These are phyloP conservation scores for Lactarius akahatsu DNA, from an alignment of 768 basidiomycete species.

Conservation along the genomic window DNA sequence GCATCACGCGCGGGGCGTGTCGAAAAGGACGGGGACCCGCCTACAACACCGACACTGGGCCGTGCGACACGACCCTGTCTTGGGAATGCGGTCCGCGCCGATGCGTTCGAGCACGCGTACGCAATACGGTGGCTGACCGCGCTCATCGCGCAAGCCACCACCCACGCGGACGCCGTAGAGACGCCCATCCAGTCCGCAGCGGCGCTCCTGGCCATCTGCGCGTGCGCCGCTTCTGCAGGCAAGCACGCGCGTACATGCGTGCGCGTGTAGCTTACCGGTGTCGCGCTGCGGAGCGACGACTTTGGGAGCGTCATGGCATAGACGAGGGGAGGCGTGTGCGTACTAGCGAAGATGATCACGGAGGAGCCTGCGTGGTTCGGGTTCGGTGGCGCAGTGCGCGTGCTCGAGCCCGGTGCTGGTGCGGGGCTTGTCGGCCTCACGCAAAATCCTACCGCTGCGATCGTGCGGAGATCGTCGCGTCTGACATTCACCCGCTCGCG, in stretches of 20 bases:
- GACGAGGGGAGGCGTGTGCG: conserved; percentile 85
- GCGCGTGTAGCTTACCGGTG: conserved; percentile 57
- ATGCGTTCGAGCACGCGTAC: conserved; percentile 68
- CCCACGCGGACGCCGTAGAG: conserved; percentile 31
- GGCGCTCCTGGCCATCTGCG: conserved; percentile 50
- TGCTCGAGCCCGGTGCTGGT: conserved; percentile 58
- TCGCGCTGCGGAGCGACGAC: conserved; percentile 66
- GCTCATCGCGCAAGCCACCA: conserved; percentile 44
- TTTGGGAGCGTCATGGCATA: conserved; percentile 76
- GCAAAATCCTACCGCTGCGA: conserved; percentile 34
- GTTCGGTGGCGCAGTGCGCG: conserved; percentile 36
- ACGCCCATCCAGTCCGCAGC: conserved; percentile 53
- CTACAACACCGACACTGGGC: background rate
- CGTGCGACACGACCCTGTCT: conserved; percentile 21
- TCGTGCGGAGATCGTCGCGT: conserved; percentile 39
- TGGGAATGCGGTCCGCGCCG: conserved; percentile 45
- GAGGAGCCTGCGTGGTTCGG: conserved; percentile 55
- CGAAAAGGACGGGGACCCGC: no score
- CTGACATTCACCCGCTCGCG: conserved; percentile 51
- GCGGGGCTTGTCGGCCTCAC: conserved; percentile 54
- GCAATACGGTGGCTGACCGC: conserved; percentile 73
- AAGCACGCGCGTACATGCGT: conserved; percentile 48
- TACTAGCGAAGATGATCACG: conserved; percentile 72
- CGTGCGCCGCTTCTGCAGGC: conserved; percentile 64
- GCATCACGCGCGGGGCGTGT: no score